phyloP scores from a whole-genome alignment of 495 filamentous ascomycete genomes.

The Neurospora sp. region DNA sequence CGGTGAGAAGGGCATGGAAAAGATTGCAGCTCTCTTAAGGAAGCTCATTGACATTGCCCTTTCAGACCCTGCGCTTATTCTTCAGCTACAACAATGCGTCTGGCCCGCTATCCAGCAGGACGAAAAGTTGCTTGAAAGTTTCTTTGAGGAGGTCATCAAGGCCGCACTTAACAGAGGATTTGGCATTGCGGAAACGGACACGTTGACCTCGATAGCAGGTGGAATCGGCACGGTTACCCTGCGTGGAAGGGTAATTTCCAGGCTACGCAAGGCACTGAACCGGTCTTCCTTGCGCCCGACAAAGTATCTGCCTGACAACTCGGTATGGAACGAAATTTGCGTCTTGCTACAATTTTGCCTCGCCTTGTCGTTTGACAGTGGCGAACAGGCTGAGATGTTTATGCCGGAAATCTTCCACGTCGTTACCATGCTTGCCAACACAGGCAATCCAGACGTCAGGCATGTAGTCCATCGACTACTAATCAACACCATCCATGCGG shows the following conservation, averaged over 20 bases:
- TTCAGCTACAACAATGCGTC: constrained; percentile 48
- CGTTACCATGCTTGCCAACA: constrained; percentile 56
- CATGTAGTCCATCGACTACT: constrained; percentile 48
- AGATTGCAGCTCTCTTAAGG: constrained; percentile 48
- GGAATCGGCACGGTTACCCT: constrained; percentile 52
- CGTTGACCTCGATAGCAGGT: constrained; percentile 48
- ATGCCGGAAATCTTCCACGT: constrained; percentile 58
- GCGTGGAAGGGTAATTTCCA: constrained; percentile 49
- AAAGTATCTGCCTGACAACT: constrained; percentile 49
- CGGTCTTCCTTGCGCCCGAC: constrained; percentile 53
- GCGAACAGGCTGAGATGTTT: constrained; percentile 52
- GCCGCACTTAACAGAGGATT: constrained; percentile 44
- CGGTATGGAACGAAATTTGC: constrained; percentile 54
- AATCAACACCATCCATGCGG: constrained; percentile 54
- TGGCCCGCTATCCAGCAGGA: constrained; percentile 54
- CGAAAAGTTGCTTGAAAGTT: constrained; percentile 50
- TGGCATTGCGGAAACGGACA: constrained; percentile 48
- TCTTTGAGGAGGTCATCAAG: constrained; percentile 54
- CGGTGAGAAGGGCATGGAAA: constrained; percentile 50
- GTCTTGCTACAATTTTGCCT: constrained; percentile 53
- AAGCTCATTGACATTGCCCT: constrained; percentile 54
- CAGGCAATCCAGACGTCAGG: constrained; percentile 43
- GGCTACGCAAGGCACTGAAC: constrained; percentile 53
- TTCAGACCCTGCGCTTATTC: constrained; percentile 44
- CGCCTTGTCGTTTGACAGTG: constrained; percentile 54